A percentile compares a stretch with the other conserved stretches of the same genome.
phyloP scores from a whole-genome alignment of 306 rosid genomes.

The Prunus padus region DNA sequence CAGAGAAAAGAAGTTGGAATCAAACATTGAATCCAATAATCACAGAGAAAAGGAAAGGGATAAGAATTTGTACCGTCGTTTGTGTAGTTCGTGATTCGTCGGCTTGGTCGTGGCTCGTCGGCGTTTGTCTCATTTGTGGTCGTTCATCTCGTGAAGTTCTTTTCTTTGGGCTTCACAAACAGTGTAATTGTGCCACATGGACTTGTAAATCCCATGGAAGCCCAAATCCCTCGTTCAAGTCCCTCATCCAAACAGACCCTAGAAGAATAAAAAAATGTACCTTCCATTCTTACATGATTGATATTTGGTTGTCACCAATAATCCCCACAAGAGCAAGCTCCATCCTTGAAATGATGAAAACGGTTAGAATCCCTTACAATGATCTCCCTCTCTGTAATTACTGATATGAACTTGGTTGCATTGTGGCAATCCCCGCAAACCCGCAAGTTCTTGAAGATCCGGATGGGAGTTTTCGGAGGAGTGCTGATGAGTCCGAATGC shows the following conservation, averaged over 20 bases:
- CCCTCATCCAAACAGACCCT: background rate
- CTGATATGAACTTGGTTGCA: constrained; percentile 41
- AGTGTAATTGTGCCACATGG: too few relatives aligned
- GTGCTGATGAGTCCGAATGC: constrained; percentile 45
- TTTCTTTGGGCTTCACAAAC: too few relatives aligned
- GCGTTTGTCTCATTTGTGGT: too few relatives aligned
- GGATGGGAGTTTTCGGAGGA: constrained; percentile 36
- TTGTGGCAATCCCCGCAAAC: constrained; percentile 49
- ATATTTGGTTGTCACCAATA: constrained; percentile 43
- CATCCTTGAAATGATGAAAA: constrained; percentile 53
- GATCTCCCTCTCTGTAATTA: constrained; percentile 42
- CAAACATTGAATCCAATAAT: too few relatives aligned
- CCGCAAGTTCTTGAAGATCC: constrained; percentile 53
- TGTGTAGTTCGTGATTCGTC: too few relatives aligned
- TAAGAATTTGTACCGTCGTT: too few relatives aligned
- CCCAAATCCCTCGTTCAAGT: too few relatives aligned
- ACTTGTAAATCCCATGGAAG: too few relatives aligned
- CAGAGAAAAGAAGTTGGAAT: too few relatives aligned
- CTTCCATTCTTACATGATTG: background rate
- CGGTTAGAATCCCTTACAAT: constrained; percentile 54
- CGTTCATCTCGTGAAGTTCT: too few relatives aligned
- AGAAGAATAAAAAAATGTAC: background rate
- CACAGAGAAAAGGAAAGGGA: too few relatives aligned
- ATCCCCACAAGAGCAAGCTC: constrained; percentile 51
- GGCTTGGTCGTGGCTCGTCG: too few relatives aligned